Base-by-base conservation (phyloP, 768 basidiomycete species). In the Neoboletus brunneissimus region DNA sequence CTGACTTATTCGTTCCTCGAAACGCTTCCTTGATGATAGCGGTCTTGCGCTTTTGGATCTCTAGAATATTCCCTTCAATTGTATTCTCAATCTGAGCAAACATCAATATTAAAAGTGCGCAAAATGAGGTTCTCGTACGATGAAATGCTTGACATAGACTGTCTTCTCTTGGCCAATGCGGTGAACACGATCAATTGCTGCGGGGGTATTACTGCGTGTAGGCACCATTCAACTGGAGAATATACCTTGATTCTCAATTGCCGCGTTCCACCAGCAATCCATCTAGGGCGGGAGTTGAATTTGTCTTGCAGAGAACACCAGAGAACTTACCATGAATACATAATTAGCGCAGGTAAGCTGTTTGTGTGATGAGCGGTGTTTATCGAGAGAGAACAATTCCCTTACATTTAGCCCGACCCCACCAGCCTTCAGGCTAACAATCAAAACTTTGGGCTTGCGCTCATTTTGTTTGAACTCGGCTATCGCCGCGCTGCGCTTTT, bases 181-280 rank as follows among this genome's bases (percentile, higher is more conserved):
- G 62, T 94, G 91, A 29, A 93, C 89, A 10, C 91, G 83, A 66
- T 94, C 91, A 64, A 93, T 88, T 16, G 91, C 91, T 87, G 51
- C n/a, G n/a, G 44, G 2, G 31, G 42, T 22, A 43, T 69, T 51
- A 67, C 42, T 16, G 6, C 13, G 18, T 40, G 38, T 22, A 49
- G 12, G 31, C 8, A 42, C 16, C 6, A 50, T 41, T 43, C 23
- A 42, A n/a, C 15, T 18, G 0, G 27, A 10, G n/a, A 45, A 51
- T 53, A 1, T 61, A 84, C 87, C 88, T 81, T 93, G 91, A 50
- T 85, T 85, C 67, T 93, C 91, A 5, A 80, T 84, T 0, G 90
- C 89, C 5, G 88, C 82, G 67, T 92, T 93, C 91, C 91, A 93
- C 91, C 91, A 92, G 62, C 89, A 93, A 64, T 92, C 91, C 90